A percentile compares a stretch with the other conserved stretches of the same genome.
Evolutionary conservation across 2,329 filamentous ascomycete species (phyloP).

Genomic region (Sordariomycetes sp.): DNA sequence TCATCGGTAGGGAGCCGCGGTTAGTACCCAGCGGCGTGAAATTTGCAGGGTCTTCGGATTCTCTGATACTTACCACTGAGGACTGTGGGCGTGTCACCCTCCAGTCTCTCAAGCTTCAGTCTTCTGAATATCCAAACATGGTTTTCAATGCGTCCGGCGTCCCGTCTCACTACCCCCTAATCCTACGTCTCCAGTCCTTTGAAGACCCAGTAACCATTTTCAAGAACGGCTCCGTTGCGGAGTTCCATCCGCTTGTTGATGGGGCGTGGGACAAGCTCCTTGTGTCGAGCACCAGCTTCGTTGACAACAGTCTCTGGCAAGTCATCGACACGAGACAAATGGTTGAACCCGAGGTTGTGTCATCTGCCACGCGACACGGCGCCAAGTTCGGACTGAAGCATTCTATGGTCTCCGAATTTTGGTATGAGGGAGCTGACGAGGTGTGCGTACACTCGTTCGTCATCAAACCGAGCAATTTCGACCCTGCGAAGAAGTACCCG

Average conservation of each 20-base stretch:
- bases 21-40: slow-evolving; percentile 18
- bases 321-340: slow-evolving; percentile 12
- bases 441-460: slow-evolving; percentile 23
- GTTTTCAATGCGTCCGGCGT: neutral
- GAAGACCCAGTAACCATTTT: slow-evolving; percentile 13
- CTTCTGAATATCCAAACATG: neutral
- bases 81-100: slow-evolving; percentile 19
- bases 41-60: slow-evolving; percentile 18
- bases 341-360: neutral
- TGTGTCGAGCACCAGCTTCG: slow-evolving; percentile 20
- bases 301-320: slow-evolving; percentile 23
- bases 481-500: slow-evolving; percentile 20
- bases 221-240: slow-evolving; percentile 13
- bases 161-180: neutral
- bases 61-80: slow-evolving; percentile 18
- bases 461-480: slow-evolving; percentile 22
- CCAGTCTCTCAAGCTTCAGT: slow-evolving; percentile 17
- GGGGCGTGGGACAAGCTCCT: slow-evolving; percentile 16
- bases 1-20: slow-evolving; percentile 13
- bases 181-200: slow-evolving; percentile 15
- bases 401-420: slow-evolving; percentile 24
- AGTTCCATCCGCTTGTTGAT: slow-evolving; percentile 13
- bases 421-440: slow-evolving; percentile 22
- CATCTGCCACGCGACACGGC: slow-evolving; percentile 10
- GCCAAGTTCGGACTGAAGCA: slow-evolving; percentile 17